A percentile compares a stretch with the other conserved stretches of the same genome.
Evolutionary conservation across 176 grass and related monocot genomes (phyloP).

Genomic region (Musa beccarii): DNA sequence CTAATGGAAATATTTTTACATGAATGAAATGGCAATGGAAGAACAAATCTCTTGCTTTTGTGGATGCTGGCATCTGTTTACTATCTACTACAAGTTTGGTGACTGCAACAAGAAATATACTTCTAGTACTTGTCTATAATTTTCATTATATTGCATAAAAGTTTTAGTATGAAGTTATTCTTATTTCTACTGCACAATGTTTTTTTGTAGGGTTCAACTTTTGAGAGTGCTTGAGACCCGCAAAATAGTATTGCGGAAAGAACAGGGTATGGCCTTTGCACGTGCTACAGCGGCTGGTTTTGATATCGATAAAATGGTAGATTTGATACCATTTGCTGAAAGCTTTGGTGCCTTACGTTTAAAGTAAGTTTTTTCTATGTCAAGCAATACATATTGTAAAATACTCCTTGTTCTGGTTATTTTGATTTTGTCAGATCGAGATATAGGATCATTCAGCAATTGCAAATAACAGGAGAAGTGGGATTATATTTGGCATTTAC

Average conservation of each 20-base stretch:
- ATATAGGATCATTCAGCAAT: background rate
- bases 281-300: slow-evolving; percentile 81
- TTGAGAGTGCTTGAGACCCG: slow-evolving; percentile 82
- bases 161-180: slow-evolving; percentile 12
- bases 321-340: slow-evolving; percentile 72
- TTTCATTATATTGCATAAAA: background rate
- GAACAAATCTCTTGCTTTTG: background rate
- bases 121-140: background rate
- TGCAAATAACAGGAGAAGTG: no score
- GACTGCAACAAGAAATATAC: background rate
- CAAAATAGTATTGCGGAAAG: slow-evolving; percentile 75
- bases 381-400: no score
- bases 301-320: slow-evolving; percentile 74
- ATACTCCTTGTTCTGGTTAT: background rate
- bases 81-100: background rate
- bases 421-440: background rate
- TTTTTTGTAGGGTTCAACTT: slow-evolving; percentile 63
- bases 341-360: slow-evolving; percentile 72
- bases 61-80: background rate
- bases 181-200: background rate
- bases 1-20: background rate
- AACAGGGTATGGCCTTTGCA: slow-evolving; percentile 98
- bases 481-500: no score
- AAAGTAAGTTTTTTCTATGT: slow-evolving; percentile 38
- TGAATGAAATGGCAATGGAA: background rate